Percentiles rank a stretch among this genome's conserved stretches.
Evolutionary conservation across 1,284 basidiomycete genomes (phyloP).

Genomic region (Moniliophthora roreri): DNA sequence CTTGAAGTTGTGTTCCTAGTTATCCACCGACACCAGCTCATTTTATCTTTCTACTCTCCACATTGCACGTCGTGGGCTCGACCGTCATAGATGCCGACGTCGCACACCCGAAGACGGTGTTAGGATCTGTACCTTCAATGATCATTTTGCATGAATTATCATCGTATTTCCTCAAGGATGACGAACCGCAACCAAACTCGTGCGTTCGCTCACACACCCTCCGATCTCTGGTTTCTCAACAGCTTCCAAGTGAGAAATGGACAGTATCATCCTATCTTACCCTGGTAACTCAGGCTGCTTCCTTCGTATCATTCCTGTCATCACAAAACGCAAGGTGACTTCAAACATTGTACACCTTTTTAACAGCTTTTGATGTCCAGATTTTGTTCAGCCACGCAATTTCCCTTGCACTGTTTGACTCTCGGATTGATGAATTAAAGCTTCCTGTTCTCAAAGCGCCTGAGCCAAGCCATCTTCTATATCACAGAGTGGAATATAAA

Average conservation of each 20-base stretch:
- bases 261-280: slow-evolving; percentile 50
- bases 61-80: slow-evolving; percentile 40
- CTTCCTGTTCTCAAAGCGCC: slow-evolving; percentile 39
- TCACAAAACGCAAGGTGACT: slow-evolving; percentile 3
- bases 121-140: slow-evolving; percentile 48
- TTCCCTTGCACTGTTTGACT: slow-evolving; percentile 60
- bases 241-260: slow-evolving; percentile 18
- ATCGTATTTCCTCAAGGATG: slow-evolving; percentile 46
- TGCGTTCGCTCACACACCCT: slow-evolving; percentile 7
- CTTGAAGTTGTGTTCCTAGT: slow-evolving; percentile 33
- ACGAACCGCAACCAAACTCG: slow-evolving; percentile 27
- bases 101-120: slow-evolving; percentile 35
- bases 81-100: slow-evolving; percentile 21
- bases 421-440: slow-evolving; percentile 49
- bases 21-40: slow-evolving; percentile 67
- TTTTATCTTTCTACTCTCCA: slow-evolving; percentile 53
- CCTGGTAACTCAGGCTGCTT: slow-evolving; percentile 42
- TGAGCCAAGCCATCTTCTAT: not conserved
- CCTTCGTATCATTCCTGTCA: slow-evolving; percentile 33
- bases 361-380: not conserved
- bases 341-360: not conserved
- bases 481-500: no score
- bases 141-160: slow-evolving; percentile 68
- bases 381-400: slow-evolving; percentile 14
- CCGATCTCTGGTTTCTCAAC: slow-evolving; percentile 5